Evolutionary conservation across 805 yeast species (phyloP).

Genomic region (Metschnikowia gruessii): DNA sequence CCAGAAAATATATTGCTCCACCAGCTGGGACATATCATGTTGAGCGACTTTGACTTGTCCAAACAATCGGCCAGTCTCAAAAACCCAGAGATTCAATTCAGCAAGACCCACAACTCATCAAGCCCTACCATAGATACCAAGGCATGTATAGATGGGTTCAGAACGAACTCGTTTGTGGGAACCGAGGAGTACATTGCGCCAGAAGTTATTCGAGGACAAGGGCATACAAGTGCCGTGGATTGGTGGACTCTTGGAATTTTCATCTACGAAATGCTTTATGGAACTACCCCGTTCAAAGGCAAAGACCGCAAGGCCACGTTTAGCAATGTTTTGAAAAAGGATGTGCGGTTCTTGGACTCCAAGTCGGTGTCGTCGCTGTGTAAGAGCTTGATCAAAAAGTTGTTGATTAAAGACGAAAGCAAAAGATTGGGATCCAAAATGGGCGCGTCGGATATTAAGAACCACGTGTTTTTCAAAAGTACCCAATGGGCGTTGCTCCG

Average conservation of each 20-base stretch:
- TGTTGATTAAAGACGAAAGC: conserved; percentile 83
- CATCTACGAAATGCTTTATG: conserved; percentile 90
- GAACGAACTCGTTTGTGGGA: conserved; percentile 98
- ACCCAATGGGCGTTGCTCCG: conserved; percentile 95
- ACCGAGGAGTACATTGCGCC: conserved; percentile 99
- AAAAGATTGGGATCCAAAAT: conserved; percentile 87
- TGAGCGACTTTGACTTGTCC: conserved; percentile 92
- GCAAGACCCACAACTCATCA: conserved; percentile 33
- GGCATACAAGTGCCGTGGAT: conserved; percentile 97
- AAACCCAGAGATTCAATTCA: conserved; percentile 63
- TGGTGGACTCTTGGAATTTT: conserved; percentile 99
- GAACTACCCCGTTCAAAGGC: conserved; percentile 96
- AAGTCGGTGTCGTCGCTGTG: conserved; percentile 71
- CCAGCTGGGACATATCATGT: conserved; percentile 97
- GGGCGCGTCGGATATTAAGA: conserved; percentile 94
- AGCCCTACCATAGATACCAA: conserved; percentile 83
- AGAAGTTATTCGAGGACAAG: conserved; percentile 94
- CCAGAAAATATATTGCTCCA: conserved; percentile 94
- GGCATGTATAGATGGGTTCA: conserved; percentile 90
- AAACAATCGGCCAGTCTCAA: conserved; percentile 80
- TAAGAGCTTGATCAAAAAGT: conserved; percentile 72
- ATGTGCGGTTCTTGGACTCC: conserved; percentile 72
- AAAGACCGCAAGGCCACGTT: conserved; percentile 84
- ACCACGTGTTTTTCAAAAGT: conserved; percentile 85
- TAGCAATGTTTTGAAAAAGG: conserved; percentile 79